Evolutionary conservation across 108 stramenopile genomes (phyloP).

Genomic region (Pseudonitzschia delicatissima): DNA sequence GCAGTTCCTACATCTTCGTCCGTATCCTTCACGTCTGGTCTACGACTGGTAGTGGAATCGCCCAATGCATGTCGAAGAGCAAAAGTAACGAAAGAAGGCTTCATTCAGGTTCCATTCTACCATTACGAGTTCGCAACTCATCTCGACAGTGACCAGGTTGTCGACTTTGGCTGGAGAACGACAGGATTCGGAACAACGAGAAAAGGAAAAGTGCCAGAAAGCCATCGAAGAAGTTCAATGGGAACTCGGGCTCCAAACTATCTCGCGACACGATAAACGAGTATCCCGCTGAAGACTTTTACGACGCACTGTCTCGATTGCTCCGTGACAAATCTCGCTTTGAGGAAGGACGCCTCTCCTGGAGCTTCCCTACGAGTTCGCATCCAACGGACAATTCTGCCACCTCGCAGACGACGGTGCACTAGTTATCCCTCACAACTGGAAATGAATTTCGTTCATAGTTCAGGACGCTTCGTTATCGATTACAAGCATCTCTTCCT

Average conservation of each 20-base stretch:
- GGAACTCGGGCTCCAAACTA: constrained; percentile 52
- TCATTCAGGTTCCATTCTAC: constrained; percentile 46
- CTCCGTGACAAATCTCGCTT: constrained; percentile 42
- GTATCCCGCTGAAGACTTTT: constrained; percentile 45
- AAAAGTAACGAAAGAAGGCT: constrained; percentile 59
- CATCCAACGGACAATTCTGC: constrained; percentile 58
- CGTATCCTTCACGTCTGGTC: background rate
- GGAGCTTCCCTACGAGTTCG: constrained; percentile 59
- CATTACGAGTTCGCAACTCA: constrained; percentile 36
- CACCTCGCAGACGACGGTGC: constrained; percentile 82
- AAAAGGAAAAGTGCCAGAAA: constrained; percentile 22
- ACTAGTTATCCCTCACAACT: constrained; percentile 67
- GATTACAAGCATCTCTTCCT: background rate
- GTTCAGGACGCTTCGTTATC: no score
- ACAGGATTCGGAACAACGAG: constrained; percentile 20
- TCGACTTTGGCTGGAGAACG: constrained; percentile 25
- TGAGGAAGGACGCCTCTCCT: constrained; percentile 32
- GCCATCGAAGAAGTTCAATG: constrained; percentile 40
- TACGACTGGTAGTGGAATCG: constrained; percentile 58
- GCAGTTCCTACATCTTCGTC: constrained; percentile 5
- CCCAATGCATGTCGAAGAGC: constrained; percentile 49
- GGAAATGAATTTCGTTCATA: constrained; percentile 24
- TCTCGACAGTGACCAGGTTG: constrained; percentile 18
- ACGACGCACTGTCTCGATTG: constrained; percentile 39
- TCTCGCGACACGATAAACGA: constrained; percentile 17